phyloP scores from a whole-genome alignment of 1,139 yeast genomes.

The Hemisphaericaspora xylanilytica region DNA sequence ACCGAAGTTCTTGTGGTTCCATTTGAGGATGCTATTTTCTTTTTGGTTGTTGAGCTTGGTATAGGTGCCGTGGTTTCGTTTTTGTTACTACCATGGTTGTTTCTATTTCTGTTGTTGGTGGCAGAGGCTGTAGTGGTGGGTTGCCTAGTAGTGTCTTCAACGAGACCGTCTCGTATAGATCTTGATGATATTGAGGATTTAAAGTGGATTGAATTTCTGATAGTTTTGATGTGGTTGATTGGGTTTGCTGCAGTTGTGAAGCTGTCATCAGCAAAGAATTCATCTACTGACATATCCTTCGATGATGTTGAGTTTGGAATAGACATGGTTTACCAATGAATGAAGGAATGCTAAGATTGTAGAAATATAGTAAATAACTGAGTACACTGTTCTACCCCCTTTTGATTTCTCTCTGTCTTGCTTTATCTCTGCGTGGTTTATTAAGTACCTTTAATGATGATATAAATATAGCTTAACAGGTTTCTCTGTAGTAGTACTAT shows the following conservation, averaged over 20 bases:
- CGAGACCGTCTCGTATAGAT: constrained; percentile 22
- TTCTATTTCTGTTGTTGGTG: constrained; percentile 5
- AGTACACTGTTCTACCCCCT: too few species aligned
- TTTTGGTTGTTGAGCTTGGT: too few species aligned
- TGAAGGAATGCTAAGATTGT: too few species aligned
- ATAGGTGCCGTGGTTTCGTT: not conserved
- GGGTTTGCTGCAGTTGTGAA: constrained; percentile 18
- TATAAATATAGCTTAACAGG: too few species aligned
- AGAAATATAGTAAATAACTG: too few species aligned
- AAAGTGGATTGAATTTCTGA: constrained; percentile 49
- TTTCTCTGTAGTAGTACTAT: too few species aligned
- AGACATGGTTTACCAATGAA: too few species aligned
- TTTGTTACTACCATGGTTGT: not conserved
- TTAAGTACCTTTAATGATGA: too few species aligned
- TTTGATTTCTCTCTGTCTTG: too few species aligned
- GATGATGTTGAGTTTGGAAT: not conserved
- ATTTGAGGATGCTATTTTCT: too few species aligned
- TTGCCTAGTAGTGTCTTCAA: not conserved
- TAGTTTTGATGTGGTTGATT: constrained; percentile 43
- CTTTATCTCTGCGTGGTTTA: too few species aligned
- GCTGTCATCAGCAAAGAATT: constrained; percentile 18
- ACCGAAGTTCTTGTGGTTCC: constrained; percentile 33
- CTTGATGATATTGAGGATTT: constrained; percentile 41
- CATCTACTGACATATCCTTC: constrained; percentile 12
- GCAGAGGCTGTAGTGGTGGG: constrained; percentile 4